Evolutionary conservation across 2,329 filamentous ascomycete genomes (phyloP), one percentile per base, ranked within the genome.

Genomic region (Dactylellina drechsleri): DNA sequence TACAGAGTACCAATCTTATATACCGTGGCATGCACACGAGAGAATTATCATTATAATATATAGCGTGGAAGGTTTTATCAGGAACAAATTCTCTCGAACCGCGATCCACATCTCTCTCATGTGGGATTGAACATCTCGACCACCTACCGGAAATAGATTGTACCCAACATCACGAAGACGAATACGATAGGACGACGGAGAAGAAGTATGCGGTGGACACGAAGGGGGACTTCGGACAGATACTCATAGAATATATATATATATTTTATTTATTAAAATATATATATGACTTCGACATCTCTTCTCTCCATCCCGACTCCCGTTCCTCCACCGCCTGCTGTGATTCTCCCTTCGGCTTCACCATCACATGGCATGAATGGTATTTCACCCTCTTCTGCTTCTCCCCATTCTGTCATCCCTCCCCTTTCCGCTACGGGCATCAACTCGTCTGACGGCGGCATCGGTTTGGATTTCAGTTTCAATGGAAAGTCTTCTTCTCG

Each of bases 271-370:
- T 36, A 7, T 36, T 56, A 64, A 67, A 61, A 59, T 62, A 57
- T 43, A 60, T 70, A 66, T 54, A 73, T 73, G 70, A 73, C 74
- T 72, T 74, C 68, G 43, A 74, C 58, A 58, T 36, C 67, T 56
- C 31, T 36, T 36, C 31, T 36, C 31, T 36, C 31, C 31, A 36
- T 36, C 6, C 31, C 31, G 31, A 36, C 31, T 36, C 31, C 31
- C 31, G 31, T 36, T 53, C 73, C 56, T 53, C 73, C 57, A 50
- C 70, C 41, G 13, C 65, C 71, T 56, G 49, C 57, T 66, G 59
- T 62, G 28, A 54, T 45, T 71, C 72, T 56, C 15, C 53, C 67
- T 52, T 57, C 60, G 52, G 52, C 60, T 43, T 71, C 64, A 6
- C 52, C 68, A 47, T 20, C 58, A 56, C 53, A 70, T 70, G 66